Base-by-base conservation (phyloP, 2,329 filamentous ascomycete species). In the Oidium heveae region DNA sequence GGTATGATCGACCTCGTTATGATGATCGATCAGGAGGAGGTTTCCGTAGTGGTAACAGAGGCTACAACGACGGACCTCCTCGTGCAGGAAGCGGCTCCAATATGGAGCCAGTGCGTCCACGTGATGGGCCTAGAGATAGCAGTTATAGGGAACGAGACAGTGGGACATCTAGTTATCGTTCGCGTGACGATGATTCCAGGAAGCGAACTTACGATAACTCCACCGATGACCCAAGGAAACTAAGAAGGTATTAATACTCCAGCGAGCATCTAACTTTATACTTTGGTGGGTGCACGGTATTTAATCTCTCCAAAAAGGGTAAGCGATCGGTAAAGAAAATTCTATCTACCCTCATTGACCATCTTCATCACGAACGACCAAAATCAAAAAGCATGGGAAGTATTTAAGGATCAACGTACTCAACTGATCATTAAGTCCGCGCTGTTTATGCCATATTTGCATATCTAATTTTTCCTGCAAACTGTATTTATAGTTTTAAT, bases 31-130 rank as follows among this genome's bases (percentile, higher is more conserved):
- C 66, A 58, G 69, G 70, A 60, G 68, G 69, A 55, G 18, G 39
- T 20, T 67, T 70, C 60, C 68, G 70, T 58, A 70, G 69, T 51
- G 56, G 58, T 55, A 69, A 67, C 46, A 59, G 59, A 49, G 69
- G 62, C 52, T 66, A 72, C 57, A 61, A 69, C 55, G 61, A 60
- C 58, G 58, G 61, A 44, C 56, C 58, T 53, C 59, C 56, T 55
- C 59, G 61, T 43, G 59, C 62, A 57, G 64, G 63, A 53, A 65
- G 63, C 57, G 84, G 84, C 60, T 84, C 84, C 70, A 91, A 93
- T 69, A 82, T 83, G 68, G 86, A 93, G 66, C 86, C 85, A 58
- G 77, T 91, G 65, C 80, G 83, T 63, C 77, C 79, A 54, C 69
- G 79, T 63, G 78, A 81, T 59, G 71, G 69, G 39, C 68, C 68